Conservation (phyloP, 495 filamentous ascomycete genomes). For the Aspergillus incahuasiensis region DNA sequence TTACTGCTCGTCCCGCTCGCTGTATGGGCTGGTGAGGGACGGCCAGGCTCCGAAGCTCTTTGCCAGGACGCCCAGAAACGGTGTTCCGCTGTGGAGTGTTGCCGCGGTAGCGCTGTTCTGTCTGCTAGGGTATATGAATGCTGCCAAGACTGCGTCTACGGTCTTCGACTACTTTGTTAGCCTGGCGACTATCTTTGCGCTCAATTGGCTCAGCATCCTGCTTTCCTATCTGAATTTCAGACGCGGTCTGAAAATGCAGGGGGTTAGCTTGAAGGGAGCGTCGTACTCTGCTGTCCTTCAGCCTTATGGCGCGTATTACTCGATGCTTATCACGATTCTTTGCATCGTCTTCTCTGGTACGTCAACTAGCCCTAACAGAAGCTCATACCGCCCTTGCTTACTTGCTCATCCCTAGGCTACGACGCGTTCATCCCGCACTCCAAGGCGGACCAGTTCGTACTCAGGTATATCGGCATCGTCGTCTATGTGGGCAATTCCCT, state of each 20-base stretch:
- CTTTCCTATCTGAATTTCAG: slow-evolving; percentile 7
- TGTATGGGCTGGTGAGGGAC: slow-evolving; percentile 4
- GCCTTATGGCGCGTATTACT: not conserved
- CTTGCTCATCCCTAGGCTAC: not conserved
- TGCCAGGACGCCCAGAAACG: not conserved
- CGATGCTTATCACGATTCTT: slow-evolving; percentile 4
- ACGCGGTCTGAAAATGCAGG: not conserved
- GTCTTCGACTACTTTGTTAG: slow-evolving; percentile 4
- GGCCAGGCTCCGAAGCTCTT: slow-evolving; percentile 2
- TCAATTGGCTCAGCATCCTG: slow-evolving; percentile 11
- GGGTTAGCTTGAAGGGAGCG: not conserved
- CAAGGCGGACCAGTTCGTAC: not conserved
- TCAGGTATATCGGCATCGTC: slow-evolving; percentile 5
- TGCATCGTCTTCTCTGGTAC: slow-evolving; percentile 6
- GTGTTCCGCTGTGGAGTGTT: not conserved
- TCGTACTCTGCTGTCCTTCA: not conserved
- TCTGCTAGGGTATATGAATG: not conserved
- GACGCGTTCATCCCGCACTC: slow-evolving; percentile 2
- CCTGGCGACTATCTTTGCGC: slow-evolving; percentile 2
- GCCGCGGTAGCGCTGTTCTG: not conserved
- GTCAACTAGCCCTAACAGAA: not conserved
- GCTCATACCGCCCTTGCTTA: not conserved
- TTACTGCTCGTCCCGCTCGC: slow-evolving; percentile 4
- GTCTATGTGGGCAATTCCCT: not conserved
- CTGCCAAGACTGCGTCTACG: not conserved